These are phyloP conservation scores for Penicillium olsonii DNA, from an alignment of 2,329 filamentous ascomycete genomes.

Conservation along the genomic window DNA sequence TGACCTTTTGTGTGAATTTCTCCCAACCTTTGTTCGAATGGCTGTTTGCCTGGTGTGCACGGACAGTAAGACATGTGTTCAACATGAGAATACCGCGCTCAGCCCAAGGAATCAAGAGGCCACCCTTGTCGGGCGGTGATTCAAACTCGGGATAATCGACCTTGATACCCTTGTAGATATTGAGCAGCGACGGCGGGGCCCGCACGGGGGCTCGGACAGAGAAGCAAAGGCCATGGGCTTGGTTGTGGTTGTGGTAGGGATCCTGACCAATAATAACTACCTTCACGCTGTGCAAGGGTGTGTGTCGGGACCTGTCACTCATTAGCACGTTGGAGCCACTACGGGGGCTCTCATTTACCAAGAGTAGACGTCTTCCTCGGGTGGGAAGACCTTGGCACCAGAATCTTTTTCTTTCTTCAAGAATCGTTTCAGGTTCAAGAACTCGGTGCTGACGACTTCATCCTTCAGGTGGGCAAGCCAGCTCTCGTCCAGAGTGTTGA, in stretches of 20 bases:
- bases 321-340: conserved; percentile 18
- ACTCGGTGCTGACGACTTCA: conserved; percentile 75
- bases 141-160: conserved; percentile 84
- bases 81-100: conserved; percentile 89
- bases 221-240: conserved; percentile 95
- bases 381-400: conserved; percentile 82
- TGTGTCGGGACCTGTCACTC: conserved; percentile 82
- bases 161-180: conserved; percentile 87
- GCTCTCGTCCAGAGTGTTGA: conserved; percentile 85
- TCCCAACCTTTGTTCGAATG: conserved; percentile 92
- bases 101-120: conserved; percentile 89
- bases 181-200: conserved; percentile 85
- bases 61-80: conserved; percentile 93
- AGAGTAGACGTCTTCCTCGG: conserved; percentile 85
- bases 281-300: conserved; percentile 84
- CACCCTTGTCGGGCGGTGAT: conserved; percentile 73
- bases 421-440: conserved; percentile 85
- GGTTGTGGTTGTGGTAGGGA: conserved; percentile 92
- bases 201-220: conserved; percentile 86
- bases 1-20: conserved; percentile 84
- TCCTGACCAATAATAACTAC: conserved; percentile 94
- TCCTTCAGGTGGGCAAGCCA: conserved; percentile 90
- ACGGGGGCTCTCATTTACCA: conserved; percentile 61
- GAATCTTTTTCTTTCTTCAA: conserved; percentile 73
- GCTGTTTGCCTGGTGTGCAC: conserved; percentile 81